Percentiles rank a stretch among this genome's conserved stretches.
These are phyloP conservation scores for Mallotus japonicus DNA, from an alignment of 441 rosid species.

Conservation along the genomic window DNA sequence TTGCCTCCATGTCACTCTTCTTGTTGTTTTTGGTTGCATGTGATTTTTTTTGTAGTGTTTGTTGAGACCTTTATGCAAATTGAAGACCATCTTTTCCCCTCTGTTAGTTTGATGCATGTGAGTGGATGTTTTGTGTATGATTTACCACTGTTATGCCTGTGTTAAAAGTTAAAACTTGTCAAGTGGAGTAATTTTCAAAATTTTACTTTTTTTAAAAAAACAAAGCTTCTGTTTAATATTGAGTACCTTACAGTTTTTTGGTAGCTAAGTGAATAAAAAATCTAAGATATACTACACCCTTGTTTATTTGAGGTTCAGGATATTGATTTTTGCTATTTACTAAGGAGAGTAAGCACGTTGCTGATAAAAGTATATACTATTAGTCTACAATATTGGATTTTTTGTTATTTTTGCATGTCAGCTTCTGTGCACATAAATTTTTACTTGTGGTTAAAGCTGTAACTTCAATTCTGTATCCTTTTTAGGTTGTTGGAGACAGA, in stretches of 20 bases:
- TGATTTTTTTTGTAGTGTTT: neutral
- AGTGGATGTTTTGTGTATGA: neutral
- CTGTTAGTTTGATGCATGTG: neutral
- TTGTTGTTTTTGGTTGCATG: neutral
- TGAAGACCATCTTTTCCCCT: neutral
- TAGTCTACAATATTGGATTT: no score
- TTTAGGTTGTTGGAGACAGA: conserved; percentile 83
- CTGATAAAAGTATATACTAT: no score
- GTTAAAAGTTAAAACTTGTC: neutral
- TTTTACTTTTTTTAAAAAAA: neutral
- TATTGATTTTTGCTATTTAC: neutral
- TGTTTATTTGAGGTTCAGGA: neutral
- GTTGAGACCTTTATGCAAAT: neutral
- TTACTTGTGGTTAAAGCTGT: neutral
- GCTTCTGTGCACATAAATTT: neutral
- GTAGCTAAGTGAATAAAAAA: neutral
- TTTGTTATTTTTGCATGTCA: neutral
- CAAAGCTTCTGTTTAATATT: neutral
- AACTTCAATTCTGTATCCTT: conserved; percentile 16
- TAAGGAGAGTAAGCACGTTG: neutral
- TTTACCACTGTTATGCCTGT: neutral
- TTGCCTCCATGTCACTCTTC: neutral
- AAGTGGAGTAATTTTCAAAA: neutral
- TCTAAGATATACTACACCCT: neutral
- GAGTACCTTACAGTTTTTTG: neutral